A percentile compares a stretch with the other conserved stretches of the same genome.
Conservation (phyloP, 768 basidiomycete genomes). For the Kwoniella sp. region DNA sequence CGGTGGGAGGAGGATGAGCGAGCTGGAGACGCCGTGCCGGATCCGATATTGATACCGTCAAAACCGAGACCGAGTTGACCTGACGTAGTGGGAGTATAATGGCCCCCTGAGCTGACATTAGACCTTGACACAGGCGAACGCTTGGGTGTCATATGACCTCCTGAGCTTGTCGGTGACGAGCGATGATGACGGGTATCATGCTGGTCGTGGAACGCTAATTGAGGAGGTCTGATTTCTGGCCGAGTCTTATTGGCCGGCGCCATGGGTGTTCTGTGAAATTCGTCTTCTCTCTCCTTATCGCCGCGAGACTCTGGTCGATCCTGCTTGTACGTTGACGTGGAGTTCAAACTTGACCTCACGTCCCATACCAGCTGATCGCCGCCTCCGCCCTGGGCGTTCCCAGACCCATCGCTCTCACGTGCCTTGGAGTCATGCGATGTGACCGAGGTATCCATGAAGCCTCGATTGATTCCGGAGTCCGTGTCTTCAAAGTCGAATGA, state of each 20-base stretch:
- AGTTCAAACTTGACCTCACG: constrained; percentile 18
- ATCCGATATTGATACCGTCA: not conserved
- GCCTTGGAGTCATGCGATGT: not conserved
- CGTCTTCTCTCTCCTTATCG: not conserved
- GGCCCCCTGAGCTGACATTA: constrained; percentile 6
- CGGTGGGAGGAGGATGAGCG: not conserved
- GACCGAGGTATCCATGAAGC: not conserved
- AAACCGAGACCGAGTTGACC: constrained; percentile 8
- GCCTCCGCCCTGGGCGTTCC: not conserved
- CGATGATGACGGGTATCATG: not conserved
- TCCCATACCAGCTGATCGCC: constrained; percentile 6
- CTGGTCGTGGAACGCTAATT: constrained; percentile 6
- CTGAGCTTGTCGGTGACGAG: constrained; percentile 7
- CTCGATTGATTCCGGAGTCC: not conserved
- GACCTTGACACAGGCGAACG: constrained; percentile 12
- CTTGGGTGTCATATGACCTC: not conserved
- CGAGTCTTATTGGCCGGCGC: constrained; percentile 10
- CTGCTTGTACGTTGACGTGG: constrained; percentile 21
- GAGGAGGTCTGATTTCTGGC: constrained; percentile 14
- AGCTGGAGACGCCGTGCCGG: not conserved
- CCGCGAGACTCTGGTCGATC: not conserved
- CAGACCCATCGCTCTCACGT: not conserved
- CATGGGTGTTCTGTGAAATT: constrained; percentile 20
- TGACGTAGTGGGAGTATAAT: constrained; percentile 14
- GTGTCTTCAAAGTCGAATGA: constrained; percentile 12